A percentile compares a stretch with the other conserved stretches of the same genome.
These are phyloP conservation scores for Teratosphaeria gauchensis DNA, from an alignment of 2,329 filamentous ascomycete genomes.

Conservation along the genomic window DNA sequence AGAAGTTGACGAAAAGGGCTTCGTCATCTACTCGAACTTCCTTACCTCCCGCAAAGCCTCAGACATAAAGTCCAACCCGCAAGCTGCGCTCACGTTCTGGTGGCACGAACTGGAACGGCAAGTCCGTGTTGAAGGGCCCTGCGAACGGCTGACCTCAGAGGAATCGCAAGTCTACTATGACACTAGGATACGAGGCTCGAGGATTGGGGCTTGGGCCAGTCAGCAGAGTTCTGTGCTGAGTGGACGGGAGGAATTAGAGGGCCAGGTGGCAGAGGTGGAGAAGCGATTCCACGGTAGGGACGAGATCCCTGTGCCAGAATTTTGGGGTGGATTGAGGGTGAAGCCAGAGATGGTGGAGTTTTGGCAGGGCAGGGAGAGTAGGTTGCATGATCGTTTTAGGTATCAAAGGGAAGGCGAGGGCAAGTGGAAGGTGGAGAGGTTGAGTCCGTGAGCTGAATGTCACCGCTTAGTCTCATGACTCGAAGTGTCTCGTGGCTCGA, in stretches of 20 bases:
- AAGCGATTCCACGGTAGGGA: slow-evolving; percentile 63
- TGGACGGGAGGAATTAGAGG: slow-evolving; percentile 64
- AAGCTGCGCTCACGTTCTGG: slow-evolving; percentile 79
- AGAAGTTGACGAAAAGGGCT: slow-evolving; percentile 74
- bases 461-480: too few relatives aligned
- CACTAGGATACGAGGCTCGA: slow-evolving; percentile 63
- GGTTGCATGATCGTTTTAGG: slow-evolving; percentile 86
- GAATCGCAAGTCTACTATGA: slow-evolving; percentile 63
- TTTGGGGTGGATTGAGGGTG: slow-evolving; percentile 87
- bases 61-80: slow-evolving; percentile 64
- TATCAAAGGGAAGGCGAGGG: slow-evolving; percentile 53
- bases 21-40: slow-evolving; percentile 91
- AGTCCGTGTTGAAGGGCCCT: slow-evolving; percentile 74
- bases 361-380: slow-evolving; percentile 83
- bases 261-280: slow-evolving; percentile 68
- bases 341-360: slow-evolving; percentile 85
- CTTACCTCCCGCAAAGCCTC: slow-evolving; percentile 60
- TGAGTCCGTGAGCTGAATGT: slow-evolving; percentile 51
- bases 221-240: slow-evolving; percentile 69
- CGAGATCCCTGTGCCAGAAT: slow-evolving; percentile 78
- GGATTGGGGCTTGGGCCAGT: slow-evolving; percentile 90
- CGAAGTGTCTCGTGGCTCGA: too few relatives aligned
- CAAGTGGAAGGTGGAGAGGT: slow-evolving; percentile 49
- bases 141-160: slow-evolving; percentile 55
- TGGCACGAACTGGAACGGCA: slow-evolving; percentile 83